A percentile compares a stretch with the other conserved stretches of the same genome.
These are phyloP conservation scores for Populus tremula DNA, from an alignment of 345 rosid species.

Conservation along the genomic window DNA sequence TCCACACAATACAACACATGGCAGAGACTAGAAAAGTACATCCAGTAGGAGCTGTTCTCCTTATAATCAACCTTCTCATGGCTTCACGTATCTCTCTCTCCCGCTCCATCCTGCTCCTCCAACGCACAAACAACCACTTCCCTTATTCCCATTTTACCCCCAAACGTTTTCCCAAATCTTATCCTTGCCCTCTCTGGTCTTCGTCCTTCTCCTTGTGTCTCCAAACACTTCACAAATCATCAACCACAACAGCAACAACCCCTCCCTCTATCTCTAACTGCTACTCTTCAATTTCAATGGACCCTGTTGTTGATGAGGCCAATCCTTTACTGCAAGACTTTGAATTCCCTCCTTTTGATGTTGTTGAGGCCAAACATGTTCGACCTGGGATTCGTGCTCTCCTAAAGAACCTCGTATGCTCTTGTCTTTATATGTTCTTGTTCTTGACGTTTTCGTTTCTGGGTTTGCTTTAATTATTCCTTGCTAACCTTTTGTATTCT, in stretches of 20 bases:
- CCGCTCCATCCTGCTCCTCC: conserved; percentile 25
- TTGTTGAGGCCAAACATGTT: conserved; percentile 65
- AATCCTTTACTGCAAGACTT: conserved; percentile 75
- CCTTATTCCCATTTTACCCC: conserved; percentile 32
- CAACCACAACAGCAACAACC: conserved; percentile 7
- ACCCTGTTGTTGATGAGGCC: conserved; percentile 25
- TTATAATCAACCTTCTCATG: conserved; percentile 26
- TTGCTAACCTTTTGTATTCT: background rate
- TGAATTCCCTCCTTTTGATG: conserved; percentile 74
- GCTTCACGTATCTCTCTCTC: conserved; percentile 43
- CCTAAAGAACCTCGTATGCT: conserved; percentile 56
- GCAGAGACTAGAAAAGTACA: background rate
- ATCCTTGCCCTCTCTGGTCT: conserved; percentile 55
- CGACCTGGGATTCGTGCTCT: conserved; percentile 73
- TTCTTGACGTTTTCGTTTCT: background rate
- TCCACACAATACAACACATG: no score
- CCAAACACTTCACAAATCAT: conserved; percentile 24
- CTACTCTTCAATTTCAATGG: conserved; percentile 30
- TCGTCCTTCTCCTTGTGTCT: conserved; percentile 46
- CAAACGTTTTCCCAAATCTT: conserved; percentile 26
- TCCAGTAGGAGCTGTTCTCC: background rate
- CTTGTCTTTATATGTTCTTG: background rate
- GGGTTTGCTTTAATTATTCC: background rate
- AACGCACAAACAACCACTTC: conserved; percentile 15
- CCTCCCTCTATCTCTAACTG: conserved; percentile 17